Base-by-base conservation (phyloP, 2,329 filamentous ascomycete genomes). In the Didymella exigua region DNA sequence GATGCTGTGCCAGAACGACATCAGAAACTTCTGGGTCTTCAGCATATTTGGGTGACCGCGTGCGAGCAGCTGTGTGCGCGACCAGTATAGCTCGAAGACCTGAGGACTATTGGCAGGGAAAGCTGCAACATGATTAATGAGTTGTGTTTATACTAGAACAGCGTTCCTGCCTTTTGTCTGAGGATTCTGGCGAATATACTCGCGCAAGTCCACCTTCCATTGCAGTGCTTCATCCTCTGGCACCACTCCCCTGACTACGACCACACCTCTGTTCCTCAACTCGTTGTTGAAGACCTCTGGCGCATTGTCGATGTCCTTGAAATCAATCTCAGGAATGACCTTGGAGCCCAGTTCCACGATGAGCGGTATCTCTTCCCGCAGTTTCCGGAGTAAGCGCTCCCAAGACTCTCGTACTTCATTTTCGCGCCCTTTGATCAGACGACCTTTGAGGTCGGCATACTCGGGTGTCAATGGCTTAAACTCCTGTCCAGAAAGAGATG, bases 211-310 rank as follows among this genome's bases (percentile, higher is more conserved):
- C 10, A 73, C 70, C 65, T 81, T 81, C 70, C 77, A 74, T 33
- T 72, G 71, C 41, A 80, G 64, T 4, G 74, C 78, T 59, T 81
- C 76, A 16, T 75, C 58, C 57, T 79, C 69, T 1, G 75, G 66
- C 0, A 82, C 65, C 1, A 81, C 79, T 27, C 77, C 75, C 36
- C 78, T 72, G 31, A 82, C 73, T 7, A 81, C 75, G 3, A 79
- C 78, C 1, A 81, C 79, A 16, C 79, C 79, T 29, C 86, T 82
- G 65, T 86, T 84, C 63, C 81, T 81, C 46, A 87, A 77, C 65
- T 84, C 82, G 42, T 77, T 76, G 47, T 77, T 79, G 69, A 89
- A 89, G 1, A 80, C 76, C 21, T 81, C 76, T 2, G 83, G 80
- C 46, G 82, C 79, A 49, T 77, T 73, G 3, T 72, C 72, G 14